Evolutionary conservation across 2,329 filamentous ascomycete genomes (phyloP), one percentile per base, ranked within the genome.

Genomic region (Hypoxylon sp.): DNA sequence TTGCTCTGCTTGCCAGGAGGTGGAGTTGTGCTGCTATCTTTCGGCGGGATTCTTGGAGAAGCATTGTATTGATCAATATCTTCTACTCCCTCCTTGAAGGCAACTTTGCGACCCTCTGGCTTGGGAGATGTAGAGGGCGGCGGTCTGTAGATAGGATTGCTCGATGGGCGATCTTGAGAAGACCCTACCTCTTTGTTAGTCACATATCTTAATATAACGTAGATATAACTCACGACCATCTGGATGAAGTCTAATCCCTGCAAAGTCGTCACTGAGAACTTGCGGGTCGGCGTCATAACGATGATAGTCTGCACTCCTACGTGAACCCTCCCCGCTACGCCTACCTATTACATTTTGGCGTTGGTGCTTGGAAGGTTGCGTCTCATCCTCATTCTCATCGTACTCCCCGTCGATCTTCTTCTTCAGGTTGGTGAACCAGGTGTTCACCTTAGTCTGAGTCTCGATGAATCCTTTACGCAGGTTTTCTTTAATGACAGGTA

Each of bases 221-320:
- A 52, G 48, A 38, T 17, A 57, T 13, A 46, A 81, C 88, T 81
- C 80, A 90, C 89, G 88, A 57, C 88, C 87, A 73, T 90, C 89
- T 21, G 82, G 81, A 36, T 87, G 83, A 65, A 91, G 85, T 75
- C 86, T 87, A 79, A 91, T 90, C 32, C 88, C 88, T 13, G 88
- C 87, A 81, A 99, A 98, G 76, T 98, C 94, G 75, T 98, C 95
- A 68, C 91, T 90, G 32, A 99, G 85, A 38, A 98, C 89, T 77
- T 94, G 90, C 30, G 95, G 96, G 78, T 99, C 96, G 28, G 94
- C 94, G 79, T 99, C 96, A 77, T 99, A 99, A 63, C 93, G 90
- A 73, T 94, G 91, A 69, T 94, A 93, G 78, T 98, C 95, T 43
- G 91, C 91, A 78, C 94, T 97, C 74, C 92, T 87, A 73, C 91